Percentiles rank a stretch among this genome's conserved stretches.
These are phyloP conservation scores for Kodamaea sp. DNA, from an alignment of 1,139 yeast genomes.

Conservation along the genomic window DNA sequence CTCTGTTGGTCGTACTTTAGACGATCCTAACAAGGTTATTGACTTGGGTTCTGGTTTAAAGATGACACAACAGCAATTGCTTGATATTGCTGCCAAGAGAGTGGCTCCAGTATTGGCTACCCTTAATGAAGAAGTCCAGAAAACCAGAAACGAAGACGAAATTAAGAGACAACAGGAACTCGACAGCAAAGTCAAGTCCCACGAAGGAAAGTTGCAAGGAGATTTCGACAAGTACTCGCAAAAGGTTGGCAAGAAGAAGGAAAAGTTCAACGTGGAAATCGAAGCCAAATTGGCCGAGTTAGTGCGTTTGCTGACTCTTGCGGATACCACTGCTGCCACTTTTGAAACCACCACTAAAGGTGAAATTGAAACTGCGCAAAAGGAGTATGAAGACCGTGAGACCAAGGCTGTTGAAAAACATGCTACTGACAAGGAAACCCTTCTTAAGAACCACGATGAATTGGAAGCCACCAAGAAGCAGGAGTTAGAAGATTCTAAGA, in stretches of 20 bases:
- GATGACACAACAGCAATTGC: conserved; percentile 56
- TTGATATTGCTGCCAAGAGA: conserved; percentile 57
- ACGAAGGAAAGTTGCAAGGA: conserved; percentile 44
- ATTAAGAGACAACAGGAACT: conserved; percentile 44
- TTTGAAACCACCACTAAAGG: conserved; percentile 41
- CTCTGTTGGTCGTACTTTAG: conserved; percentile 45
- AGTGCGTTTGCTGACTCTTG: conserved; percentile 29
- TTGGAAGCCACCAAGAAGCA: conserved; percentile 49
- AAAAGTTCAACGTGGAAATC: conserved; percentile 41
- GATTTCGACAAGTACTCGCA: conserved; percentile 44
- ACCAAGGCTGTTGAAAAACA: conserved; percentile 49
- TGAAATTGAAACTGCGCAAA: conserved; percentile 48
- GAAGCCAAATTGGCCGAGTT: conserved; percentile 37
- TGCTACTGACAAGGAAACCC: conserved; percentile 44
- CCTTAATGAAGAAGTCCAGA: conserved; percentile 52
- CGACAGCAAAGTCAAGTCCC: conserved; percentile 39
- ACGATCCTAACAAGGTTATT: conserved; percentile 52
- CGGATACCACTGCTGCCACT: conserved; percentile 33
- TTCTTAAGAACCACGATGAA: conserved; percentile 47
- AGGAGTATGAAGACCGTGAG: conserved; percentile 50
- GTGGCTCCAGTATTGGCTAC: conserved; percentile 56
- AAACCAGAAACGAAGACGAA: conserved; percentile 49
- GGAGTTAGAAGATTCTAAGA: conserved; percentile 51
- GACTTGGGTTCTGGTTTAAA: conserved; percentile 57
- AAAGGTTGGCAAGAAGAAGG: conserved; percentile 43